Evolutionary conservation across 805 yeast genomes (phyloP), one percentile per base, ranked within the genome.

Genomic region (Jamesozyma spencerorum): DNA sequence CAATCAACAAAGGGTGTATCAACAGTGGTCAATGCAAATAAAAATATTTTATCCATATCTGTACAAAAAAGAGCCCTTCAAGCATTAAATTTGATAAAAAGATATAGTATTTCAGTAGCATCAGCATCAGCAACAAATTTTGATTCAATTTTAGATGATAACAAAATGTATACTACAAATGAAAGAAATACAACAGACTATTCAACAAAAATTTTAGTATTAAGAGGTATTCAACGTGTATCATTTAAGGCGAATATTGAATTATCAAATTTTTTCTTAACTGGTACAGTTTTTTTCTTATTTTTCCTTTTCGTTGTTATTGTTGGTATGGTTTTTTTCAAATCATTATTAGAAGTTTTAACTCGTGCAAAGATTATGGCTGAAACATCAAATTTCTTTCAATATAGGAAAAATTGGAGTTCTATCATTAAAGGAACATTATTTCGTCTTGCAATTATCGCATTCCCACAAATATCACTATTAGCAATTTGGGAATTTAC

Each of bases 1-100:
- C 96, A 90, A 65, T 69, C 95, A 6, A 92, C 98, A 1, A 96
- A 96, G 30, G 98, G 98, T 42, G 59, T 72, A 0, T 78, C 94
- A 1, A 81, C 96, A 3, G 84, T 83, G 32, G 75, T 86, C 29
- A 63, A 90, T 33, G 65, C 73, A 6, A 78, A 86, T 53, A 61
- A 71, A 47, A 74, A 78, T 47, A 62, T 75, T 18, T 64, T 87
- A 33, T 85, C 96, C 2, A 75, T 92, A 40, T 81, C 92, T 12
- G 95, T 87, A n/a, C 94, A 85, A 56, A 81, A 81, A 57, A 45
- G 43, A 42, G 37, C 35, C 5, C 15, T 38, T 10, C 6, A 22
- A 17, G 19, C 10, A 14, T 5, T 30, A 3, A 10, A 22, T 7
- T 17, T 61, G 8, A 40, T 50, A 30, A 73, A 69, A 50, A 62